phyloP scores from a whole-genome alignment of 371 early-diverging fungal genomes.

The Mucor saturninus region DNA sequence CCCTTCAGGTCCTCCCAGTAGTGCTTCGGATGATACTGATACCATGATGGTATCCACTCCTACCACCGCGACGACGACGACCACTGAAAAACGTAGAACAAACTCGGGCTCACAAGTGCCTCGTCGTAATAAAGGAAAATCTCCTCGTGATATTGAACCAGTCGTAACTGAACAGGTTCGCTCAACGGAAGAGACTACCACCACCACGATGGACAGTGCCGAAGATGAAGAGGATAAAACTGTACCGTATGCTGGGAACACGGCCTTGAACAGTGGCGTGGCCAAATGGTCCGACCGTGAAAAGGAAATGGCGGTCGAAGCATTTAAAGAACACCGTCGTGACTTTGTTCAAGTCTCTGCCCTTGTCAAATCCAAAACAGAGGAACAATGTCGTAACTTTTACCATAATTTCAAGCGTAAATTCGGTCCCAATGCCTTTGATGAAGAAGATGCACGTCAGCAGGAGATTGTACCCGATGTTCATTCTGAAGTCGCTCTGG shows the following conservation, averaged over 20 bases:
- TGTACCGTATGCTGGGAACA: not conserved
- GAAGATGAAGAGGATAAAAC: constrained; percentile 42
- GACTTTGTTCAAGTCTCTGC: constrained; percentile 76
- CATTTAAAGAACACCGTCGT: constrained; percentile 72
- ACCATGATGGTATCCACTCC: constrained; percentile 5
- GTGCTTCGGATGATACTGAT: constrained; percentile 28
- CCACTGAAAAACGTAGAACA: constrained; percentile 18
- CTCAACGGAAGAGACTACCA: constrained; percentile 3
- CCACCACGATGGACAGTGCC: not conserved
- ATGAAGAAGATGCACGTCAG: constrained; percentile 43
- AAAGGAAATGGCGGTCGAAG: constrained; percentile 74
- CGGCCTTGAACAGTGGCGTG: constrained; percentile 26
- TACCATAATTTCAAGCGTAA: constrained; percentile 78
- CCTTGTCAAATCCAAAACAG: constrained; percentile 78
- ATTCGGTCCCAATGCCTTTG: constrained; percentile 66
- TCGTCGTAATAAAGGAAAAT: constrained; percentile 28
- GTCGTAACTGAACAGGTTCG: not conserved
- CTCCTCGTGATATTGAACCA: constrained; percentile 29
- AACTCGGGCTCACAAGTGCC: constrained; percentile 5
- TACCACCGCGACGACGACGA: not conserved
- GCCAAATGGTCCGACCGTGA: constrained; percentile 80
- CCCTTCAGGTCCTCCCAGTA: constrained; percentile 16
- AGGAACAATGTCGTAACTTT: constrained; percentile 81
- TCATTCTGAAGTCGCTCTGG: constrained; percentile 3
- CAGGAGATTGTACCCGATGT: not conserved